A percentile compares a stretch with the other conserved stretches of the same genome.
phyloP scores from a whole-genome alignment of 768 basidiomycete species.

The Imleria badia region DNA sequence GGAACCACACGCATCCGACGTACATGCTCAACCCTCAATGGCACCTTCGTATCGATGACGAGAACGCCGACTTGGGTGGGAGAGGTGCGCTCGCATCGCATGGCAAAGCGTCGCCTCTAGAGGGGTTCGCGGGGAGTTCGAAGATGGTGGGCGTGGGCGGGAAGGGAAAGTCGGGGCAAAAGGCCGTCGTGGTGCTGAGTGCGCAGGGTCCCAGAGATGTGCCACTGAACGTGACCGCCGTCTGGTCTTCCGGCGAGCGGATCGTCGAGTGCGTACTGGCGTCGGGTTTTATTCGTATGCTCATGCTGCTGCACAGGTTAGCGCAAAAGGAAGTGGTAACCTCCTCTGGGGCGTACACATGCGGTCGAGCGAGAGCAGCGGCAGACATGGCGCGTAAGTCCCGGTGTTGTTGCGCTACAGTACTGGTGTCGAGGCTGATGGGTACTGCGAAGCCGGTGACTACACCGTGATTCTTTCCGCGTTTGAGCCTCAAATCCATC shows the following conservation, averaged over 20 bases:
- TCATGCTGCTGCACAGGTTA: constrained; percentile 36
- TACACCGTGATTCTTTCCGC: constrained; percentile 86
- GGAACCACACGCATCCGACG: constrained; percentile 74
- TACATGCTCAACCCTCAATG: constrained; percentile 94
- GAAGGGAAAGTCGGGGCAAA: constrained; percentile 21
- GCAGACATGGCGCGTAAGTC: constrained; percentile 54
- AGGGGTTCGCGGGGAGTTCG: background rate
- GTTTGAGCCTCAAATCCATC: constrained; percentile 67
- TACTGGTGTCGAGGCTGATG: background rate
- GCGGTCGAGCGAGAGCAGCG: constrained; percentile 63
- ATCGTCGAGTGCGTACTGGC: constrained; percentile 63
- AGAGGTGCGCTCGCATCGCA: background rate
- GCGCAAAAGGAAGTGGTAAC: constrained; percentile 67
- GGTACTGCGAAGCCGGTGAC: constrained; percentile 46
- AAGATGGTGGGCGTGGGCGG: constrained; percentile 5
- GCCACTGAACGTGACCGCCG: constrained; percentile 69
- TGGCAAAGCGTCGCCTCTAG: background rate
- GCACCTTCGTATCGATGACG: constrained; percentile 55
- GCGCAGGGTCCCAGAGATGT: constrained; percentile 61
- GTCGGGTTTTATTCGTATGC: background rate
- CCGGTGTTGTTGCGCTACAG: background rate
- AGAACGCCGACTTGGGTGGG: constrained; percentile 11
- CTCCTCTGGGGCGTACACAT: constrained; percentile 80
- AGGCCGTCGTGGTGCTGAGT: constrained; percentile 43
- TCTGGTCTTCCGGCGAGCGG: constrained; percentile 76